Evolutionary conservation across 768 basidiomycete species (phyloP).

Genomic region (Mycena galopus): DNA sequence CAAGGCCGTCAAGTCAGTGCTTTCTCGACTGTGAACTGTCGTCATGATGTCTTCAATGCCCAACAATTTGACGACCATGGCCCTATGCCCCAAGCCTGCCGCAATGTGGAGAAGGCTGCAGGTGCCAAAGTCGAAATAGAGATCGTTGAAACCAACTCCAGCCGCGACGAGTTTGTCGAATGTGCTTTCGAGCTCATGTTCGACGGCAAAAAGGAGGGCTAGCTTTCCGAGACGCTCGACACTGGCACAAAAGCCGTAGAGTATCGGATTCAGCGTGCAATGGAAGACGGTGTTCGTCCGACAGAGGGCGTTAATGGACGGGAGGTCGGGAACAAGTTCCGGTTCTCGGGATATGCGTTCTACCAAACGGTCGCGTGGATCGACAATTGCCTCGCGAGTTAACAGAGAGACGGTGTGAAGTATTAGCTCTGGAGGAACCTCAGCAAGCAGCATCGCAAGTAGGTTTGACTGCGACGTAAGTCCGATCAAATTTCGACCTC

Average conservation of each 20-base stretch:
- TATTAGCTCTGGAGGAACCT: neutral
- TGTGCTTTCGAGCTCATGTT: slow-evolving; percentile 1
- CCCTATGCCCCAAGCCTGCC: neutral
- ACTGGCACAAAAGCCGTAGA: neutral
- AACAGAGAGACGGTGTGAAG: neutral
- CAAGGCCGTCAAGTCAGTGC: neutral
- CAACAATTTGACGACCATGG: slow-evolving; percentile 1
- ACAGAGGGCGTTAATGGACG: neutral
- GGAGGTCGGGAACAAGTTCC: neutral
- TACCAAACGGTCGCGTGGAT: neutral
- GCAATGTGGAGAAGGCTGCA: neutral
- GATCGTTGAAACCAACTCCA: neutral
- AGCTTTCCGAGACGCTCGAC: neutral
- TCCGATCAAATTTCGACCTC: no score
- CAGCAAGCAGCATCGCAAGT: neutral
- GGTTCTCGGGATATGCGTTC: neutral
- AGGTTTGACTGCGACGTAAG: no score
- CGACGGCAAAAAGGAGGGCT: slow-evolving; percentile 5
- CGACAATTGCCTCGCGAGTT: neutral
- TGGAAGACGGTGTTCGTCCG: neutral
- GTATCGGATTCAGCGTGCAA: neutral
- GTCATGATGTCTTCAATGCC: neutral
- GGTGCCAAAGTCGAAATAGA: no score
- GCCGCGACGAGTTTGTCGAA: slow-evolving; percentile 3
- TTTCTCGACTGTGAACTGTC: neutral